These are phyloP conservation scores for Takashimella tepidaria DNA, from an alignment of 1,284 basidiomycete species.

Conservation along the genomic window DNA sequence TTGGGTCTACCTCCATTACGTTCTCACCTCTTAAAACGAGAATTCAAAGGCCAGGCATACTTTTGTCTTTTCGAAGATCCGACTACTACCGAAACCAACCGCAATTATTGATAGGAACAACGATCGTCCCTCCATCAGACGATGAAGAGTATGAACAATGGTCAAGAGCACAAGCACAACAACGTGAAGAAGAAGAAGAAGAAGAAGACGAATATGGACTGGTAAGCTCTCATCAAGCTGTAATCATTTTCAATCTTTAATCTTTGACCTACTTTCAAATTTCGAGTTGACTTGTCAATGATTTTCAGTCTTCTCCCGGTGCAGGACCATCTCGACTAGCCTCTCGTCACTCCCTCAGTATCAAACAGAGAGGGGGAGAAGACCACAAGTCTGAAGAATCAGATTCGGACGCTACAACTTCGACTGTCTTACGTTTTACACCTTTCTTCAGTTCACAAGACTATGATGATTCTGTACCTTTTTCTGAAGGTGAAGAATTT, in stretches of 20 bases:
- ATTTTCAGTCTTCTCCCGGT: neutral
- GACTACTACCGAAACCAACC: no score
- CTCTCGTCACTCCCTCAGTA: no score
- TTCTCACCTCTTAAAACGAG: no score
- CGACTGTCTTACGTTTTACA: neutral
- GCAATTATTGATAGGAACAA: neutral
- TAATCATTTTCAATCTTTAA: neutral
- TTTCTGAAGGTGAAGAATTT: neutral
- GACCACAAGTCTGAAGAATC: no score
- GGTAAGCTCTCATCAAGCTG: neutral
- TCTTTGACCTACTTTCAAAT: no score
- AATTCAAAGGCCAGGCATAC: no score
- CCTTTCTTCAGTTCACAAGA: neutral
- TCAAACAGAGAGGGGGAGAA: no score
- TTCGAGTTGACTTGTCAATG: no score
- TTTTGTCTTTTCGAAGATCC: no score
- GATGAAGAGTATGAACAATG: slow-evolving; percentile 42
- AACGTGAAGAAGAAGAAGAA: no score
- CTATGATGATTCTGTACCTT: neutral
- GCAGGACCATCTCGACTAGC: neutral
- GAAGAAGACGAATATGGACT: no score
- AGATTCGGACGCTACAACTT: neutral
- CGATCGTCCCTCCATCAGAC: slow-evolving; percentile 35
- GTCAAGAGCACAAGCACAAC: slow-evolving; percentile 6
- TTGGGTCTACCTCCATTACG: no score